A percentile compares a stretch with the other conserved stretches of the same genome.
Conservation (phyloP, 2,329 filamentous ascomycete genomes). For the Claviceps purpurea region DNA sequence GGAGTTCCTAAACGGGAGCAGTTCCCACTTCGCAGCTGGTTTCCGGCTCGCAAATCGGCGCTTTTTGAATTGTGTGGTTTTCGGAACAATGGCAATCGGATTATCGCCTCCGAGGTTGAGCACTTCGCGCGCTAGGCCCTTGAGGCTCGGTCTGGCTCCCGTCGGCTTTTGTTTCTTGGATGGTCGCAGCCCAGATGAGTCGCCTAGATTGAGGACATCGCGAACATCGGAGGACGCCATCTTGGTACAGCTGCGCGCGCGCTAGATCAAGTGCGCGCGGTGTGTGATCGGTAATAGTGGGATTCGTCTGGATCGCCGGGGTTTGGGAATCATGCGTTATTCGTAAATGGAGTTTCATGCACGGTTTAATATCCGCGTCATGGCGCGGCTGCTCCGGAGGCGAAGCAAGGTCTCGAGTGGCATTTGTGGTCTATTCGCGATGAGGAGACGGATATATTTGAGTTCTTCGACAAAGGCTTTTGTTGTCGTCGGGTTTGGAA, state of each 20-base stretch:
- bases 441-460: no score
- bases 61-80: conserved; percentile 46
- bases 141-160: conserved; percentile 45
- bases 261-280: no score
- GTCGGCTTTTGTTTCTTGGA: conserved; percentile 63
- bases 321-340: no score
- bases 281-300: no score
- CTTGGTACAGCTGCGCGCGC: conserved; percentile 9
- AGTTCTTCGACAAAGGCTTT: neutral
- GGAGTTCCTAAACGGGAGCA: conserved; percentile 61
- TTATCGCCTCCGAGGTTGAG: conserved; percentile 53
- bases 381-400: neutral
- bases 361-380: neutral
- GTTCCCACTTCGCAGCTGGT: conserved; percentile 49
- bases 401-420: neutral
- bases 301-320: no score
- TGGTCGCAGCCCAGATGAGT: conserved; percentile 38
- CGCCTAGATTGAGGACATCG: conserved; percentile 74
- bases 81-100: conserved; percentile 52
- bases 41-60: conserved; percentile 40
- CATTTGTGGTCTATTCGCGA: neutral
- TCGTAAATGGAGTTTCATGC: neutral
- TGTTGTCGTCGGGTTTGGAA: neutral
- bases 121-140: conserved; percentile 51
- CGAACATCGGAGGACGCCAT: conserved; percentile 73